A percentile compares a stretch with the other conserved stretches of the same genome.
These are phyloP conservation scores for Corymbia maculata DNA, from an alignment of 345 rosid genomes.

Conservation along the genomic window DNA sequence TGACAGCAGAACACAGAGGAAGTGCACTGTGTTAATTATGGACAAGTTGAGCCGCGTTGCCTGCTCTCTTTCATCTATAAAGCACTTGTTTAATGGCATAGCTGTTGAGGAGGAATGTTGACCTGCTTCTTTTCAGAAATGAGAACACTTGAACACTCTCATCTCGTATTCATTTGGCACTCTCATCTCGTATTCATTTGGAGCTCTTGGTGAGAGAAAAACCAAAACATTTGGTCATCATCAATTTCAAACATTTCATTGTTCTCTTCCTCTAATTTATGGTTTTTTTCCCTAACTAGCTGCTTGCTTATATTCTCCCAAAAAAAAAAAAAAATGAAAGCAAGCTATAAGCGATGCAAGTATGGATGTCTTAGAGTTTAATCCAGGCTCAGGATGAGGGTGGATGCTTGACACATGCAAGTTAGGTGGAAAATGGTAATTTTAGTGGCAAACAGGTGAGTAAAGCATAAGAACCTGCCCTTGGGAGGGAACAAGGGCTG, in stretches of 20 bases:
- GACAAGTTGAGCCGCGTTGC: background rate
- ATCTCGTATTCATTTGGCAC: background rate
- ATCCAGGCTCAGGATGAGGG: conserved; percentile 2
- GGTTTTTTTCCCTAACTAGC: background rate
- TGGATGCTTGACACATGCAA: conserved; percentile 6
- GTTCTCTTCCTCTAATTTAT: background rate
- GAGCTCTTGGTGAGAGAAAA: background rate
- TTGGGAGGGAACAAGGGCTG: background rate
- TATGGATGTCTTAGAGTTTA: background rate
- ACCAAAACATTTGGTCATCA: background rate
- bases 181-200: background rate
- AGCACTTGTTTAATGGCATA: background rate
- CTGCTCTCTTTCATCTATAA: background rate
- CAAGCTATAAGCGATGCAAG: background rate
- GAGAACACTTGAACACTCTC: background rate
- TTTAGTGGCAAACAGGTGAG: background rate
- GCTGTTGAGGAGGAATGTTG: background rate
- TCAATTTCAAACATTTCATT: background rate
- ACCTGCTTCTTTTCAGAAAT: background rate
- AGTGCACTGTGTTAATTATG: background rate
- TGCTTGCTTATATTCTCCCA: background rate
- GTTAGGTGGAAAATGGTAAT: background rate
- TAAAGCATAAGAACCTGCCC: background rate
- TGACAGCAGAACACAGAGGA: background rate
- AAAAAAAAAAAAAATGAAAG: background rate